Percentiles rank a stretch among this genome's conserved stretches.
Evolutionary conservation across 768 basidiomycete species (phyloP).

Genomic region (Mycena rebaudengoi): DNA sequence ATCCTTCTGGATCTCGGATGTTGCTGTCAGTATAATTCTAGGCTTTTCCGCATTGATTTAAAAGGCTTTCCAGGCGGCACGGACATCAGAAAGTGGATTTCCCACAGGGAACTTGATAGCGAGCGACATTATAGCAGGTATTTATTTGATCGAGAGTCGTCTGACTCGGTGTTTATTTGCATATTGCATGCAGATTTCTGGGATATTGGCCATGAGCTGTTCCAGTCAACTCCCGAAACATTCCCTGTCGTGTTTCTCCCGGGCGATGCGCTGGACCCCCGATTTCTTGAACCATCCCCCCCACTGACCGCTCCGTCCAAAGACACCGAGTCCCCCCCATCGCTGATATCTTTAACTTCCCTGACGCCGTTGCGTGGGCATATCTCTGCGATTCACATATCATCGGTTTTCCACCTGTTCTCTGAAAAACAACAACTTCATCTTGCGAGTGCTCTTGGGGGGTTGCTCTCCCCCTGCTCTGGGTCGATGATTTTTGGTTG

Average conservation of each 20-base stretch:
- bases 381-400: constrained; percentile 56
- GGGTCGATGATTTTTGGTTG: constrained; percentile 58
- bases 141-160: constrained; percentile 13
- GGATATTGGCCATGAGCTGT: constrained; percentile 69
- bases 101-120: constrained; percentile 45
- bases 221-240: constrained; percentile 56
- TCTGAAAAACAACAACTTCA: constrained; percentile 43
- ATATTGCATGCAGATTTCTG: constrained; percentile 58
- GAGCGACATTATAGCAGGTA: constrained; percentile 44
- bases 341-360: constrained; percentile 41
- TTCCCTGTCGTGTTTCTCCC: constrained; percentile 64
- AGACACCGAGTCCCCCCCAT: constrained; percentile 25
- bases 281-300: constrained; percentile 46
- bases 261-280: constrained; percentile 61
- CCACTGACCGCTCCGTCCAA: constrained; percentile 27
- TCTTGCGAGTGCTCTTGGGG: constrained; percentile 49
- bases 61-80: constrained; percentile 43
- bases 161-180: not conserved
- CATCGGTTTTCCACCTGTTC: constrained; percentile 63
- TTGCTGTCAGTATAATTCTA: constrained; percentile 41
- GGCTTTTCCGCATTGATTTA: not conserved
- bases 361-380: constrained; percentile 56
- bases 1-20: constrained; percentile 53
- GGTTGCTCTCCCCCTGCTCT: constrained; percentile 45
- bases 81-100: constrained; percentile 49